These are phyloP conservation scores for Rhexocercosporidium sp. DNA, from an alignment of 2,329 filamentous ascomycete genomes.

Conservation along the genomic window DNA sequence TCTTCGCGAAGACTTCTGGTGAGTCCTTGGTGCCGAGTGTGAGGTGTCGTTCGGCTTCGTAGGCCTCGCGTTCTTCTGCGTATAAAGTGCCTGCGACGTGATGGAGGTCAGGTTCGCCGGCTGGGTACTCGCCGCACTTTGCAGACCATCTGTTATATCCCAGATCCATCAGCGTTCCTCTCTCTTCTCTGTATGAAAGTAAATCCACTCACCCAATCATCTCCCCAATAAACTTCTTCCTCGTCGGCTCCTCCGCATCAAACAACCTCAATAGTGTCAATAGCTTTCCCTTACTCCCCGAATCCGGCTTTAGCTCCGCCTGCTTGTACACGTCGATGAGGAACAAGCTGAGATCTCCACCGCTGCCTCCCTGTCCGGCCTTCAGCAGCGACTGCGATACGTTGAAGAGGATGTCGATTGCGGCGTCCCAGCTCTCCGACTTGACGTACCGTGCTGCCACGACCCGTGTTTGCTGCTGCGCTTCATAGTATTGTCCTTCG, in stretches of 20 bases:
- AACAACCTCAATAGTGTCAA: constrained; percentile 83
- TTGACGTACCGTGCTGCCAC: constrained; percentile 95
- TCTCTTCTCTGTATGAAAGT: background rate
- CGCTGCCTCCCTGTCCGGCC: constrained; percentile 91
- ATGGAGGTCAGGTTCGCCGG: constrained; percentile 92
- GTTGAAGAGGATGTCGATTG: constrained; percentile 83
- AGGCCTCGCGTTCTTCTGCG: constrained; percentile 90
- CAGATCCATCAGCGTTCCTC: constrained; percentile 19
- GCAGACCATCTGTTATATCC: constrained; percentile 71
- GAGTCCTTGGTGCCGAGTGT: constrained; percentile 89
- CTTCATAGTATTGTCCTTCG: constrained; percentile 95
- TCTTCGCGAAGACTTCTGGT: constrained; percentile 74
- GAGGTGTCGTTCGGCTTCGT: constrained; percentile 92
- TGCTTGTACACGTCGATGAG: constrained; percentile 91
- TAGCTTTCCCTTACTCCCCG: constrained; percentile 74
- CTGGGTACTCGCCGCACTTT: constrained; percentile 84
- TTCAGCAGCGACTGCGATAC: constrained; percentile 86
- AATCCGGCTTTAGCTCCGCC: constrained; percentile 78
- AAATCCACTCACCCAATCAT: constrained; percentile 68
- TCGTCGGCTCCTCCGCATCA: constrained; percentile 80
- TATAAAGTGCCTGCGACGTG: constrained; percentile 88
- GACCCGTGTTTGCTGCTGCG: constrained; percentile 96
- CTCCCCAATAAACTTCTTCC: constrained; percentile 90
- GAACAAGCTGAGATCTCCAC: constrained; percentile 86
- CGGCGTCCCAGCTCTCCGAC: constrained; percentile 79